Base-by-base conservation (phyloP, 2,329 filamentous ascomycete species). In the Penicillium digitatum region DNA sequence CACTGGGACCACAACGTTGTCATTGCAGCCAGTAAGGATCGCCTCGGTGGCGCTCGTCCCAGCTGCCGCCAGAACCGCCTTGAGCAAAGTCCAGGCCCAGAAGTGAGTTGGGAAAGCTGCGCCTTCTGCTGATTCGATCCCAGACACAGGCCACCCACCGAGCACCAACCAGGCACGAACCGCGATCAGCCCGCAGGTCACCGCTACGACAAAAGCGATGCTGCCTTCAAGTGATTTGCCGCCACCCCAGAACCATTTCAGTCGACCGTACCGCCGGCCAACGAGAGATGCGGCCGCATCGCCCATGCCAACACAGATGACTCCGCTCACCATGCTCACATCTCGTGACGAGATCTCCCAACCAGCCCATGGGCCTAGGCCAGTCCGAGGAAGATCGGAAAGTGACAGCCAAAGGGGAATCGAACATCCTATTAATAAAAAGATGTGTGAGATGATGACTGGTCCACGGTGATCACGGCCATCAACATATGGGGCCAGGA, bases 1-100 rank as follows among this genome's bases (percentile, higher is more conserved):
- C 54, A 99, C 85, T 4, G 94, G 94, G 60, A 97, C 93, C 60
- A 97, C 87, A 18, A 99, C 94, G 78, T 99, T 99, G 79, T 99
- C 94, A 73, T 99, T 99, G 29, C 93, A 94, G 2, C 94, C 94
- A 14, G 94, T 97, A 60, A 99, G 77, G 44, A 96, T 93, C 26
- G 94, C 92, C 77, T 99, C 94, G 49, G 94, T 95, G 63, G 96
- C 80, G 73, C 92, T 96, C 27, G 92, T 90, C 55, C 91, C 83
- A 39, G 82, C 81, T 7, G 89, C 91, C 61, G 91, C 95, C 45
- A 89, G 68, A 5, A 79, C 77, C 11, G 87, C 85, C 68, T 93
- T 94, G 18, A 62, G 64, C 26, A 76, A 51, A 14, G 76, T 72
- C 29, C 70, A 65, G 1, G 55, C 35, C 72, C 71, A 74, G 35